Conservation (phyloP, 768 basidiomycete genomes). For the Cystofilobasidium bisporidii region DNA sequence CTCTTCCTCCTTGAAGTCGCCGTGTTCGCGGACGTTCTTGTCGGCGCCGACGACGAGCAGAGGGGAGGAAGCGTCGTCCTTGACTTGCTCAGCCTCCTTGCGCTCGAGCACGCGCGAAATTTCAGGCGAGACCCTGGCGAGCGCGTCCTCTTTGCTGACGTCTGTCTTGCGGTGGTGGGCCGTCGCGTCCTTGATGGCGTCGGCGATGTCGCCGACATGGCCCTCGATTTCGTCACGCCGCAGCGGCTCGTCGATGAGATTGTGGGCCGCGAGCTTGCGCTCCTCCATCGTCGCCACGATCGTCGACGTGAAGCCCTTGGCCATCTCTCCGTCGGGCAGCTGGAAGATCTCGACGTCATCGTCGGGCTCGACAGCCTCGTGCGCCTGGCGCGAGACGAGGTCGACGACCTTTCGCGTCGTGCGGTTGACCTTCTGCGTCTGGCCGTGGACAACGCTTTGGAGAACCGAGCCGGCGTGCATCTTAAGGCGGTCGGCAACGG, state of each 20-base stretch:
- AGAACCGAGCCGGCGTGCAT: conserved; percentile 34
- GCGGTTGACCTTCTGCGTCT: conserved; percentile 11
- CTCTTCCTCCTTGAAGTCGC: background rate
- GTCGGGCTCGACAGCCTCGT: conserved; percentile 7
- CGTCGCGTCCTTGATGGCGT: conserved; percentile 16
- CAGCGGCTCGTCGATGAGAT: conserved; percentile 23
- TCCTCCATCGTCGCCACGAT: conserved; percentile 28
- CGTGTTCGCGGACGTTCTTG: background rate
- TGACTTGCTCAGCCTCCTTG: conserved; percentile 12
- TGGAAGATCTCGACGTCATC: conserved; percentile 25
- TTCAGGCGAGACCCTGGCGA: background rate
- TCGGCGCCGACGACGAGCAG: conserved; percentile 5
- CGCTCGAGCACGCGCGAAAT: background rate
- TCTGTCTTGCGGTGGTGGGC: background rate
- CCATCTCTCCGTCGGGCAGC: conserved; percentile 4
- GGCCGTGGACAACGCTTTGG: conserved; percentile 27
- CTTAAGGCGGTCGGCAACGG: conserved; percentile 34
- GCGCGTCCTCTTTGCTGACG: conserved; percentile 6
- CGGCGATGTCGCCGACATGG: conserved; percentile 22
- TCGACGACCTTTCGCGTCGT: conserved; percentile 17
- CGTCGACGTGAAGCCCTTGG: conserved; percentile 24
- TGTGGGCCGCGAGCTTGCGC: conserved; percentile 24
- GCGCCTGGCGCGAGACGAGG: conserved; percentile 7
- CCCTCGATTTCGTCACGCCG: conserved; percentile 13
- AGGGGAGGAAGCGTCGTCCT: background rate